Evolutionary conservation across 179 eudicot species (phyloP), one percentile per base, ranked within the genome.

Genomic region (Gypsophila paniculata): DNA sequence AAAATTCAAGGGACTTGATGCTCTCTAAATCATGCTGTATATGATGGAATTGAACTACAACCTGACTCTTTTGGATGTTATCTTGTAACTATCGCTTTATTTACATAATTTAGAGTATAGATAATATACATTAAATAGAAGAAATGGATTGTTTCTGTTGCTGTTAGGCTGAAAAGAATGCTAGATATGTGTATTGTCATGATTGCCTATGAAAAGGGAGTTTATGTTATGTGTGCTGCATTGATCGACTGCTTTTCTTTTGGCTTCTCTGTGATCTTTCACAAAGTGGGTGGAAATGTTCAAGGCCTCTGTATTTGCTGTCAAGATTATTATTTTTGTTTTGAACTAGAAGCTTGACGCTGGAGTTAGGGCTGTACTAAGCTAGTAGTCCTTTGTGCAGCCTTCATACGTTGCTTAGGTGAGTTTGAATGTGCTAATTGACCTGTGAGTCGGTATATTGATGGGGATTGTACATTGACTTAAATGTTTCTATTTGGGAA

Each of bases 21-120:
- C 38, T 25, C 25, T 67, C 53, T 48, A 65, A 61, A 62, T 62
- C 66, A 62, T 62, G 23, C 49, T 32, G 8, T 62, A 39, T 15
- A 66, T 29, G 21, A 44, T 66, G 36, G 46, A 44, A 65, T 13
- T 64, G 21, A 64, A 51, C 44, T 64, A 44, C n/a, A 8, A 38
- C 49, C 11, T 42, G 69, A 46, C 19, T 14, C 12, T 15, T 12
- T 42, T 65, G 8, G 5, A 10, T 23, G 29, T 42, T 22, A 44
- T 10, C 48, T 7, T 66, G 70, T 26, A 1, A 23, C 21, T 46
- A 48, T 66, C 22, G 26, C 22, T 48, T n/a, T 65, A 22, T 25
- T 38, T 46, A 53, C 39, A 6, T 48, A 15, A 0, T 26, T 25
- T 66, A 14, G 32, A 23, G 70, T 22, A 42, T 18, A 9, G 29